Conservation (phyloP, 768 basidiomycete species). For the Leccinellum luteum region DNA sequence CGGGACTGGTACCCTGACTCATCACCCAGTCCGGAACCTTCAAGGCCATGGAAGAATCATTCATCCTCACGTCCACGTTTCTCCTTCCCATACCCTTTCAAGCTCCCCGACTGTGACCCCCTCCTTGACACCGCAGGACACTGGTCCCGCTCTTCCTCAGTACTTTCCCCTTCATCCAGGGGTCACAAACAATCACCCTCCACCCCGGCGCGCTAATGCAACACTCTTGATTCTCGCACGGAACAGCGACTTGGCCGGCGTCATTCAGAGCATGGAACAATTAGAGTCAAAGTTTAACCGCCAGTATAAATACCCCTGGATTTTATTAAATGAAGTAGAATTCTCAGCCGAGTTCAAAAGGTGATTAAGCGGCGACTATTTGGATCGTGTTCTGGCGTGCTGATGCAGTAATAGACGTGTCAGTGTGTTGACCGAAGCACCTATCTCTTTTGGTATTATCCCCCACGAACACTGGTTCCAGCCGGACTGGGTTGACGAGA, state of each 20-base stretch:
- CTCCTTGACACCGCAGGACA: not conserved
- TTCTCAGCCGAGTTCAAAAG: constrained; percentile 55
- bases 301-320: constrained; percentile 57
- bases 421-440: constrained; percentile 38
- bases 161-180: constrained; percentile 3
- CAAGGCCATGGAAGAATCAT: not conserved
- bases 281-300: constrained; percentile 60
- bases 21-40: not conserved
- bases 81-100: not conserved
- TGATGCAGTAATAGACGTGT: constrained; percentile 32
- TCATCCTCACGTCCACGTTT: not conserved
- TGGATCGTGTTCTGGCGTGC: not conserved
- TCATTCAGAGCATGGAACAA: constrained; percentile 49
- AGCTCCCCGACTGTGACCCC: not conserved
- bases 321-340: constrained; percentile 60
- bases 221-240: constrained; percentile 55
- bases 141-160: not conserved
- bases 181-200: not conserved
- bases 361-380: constrained; percentile 13
- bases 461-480: constrained; percentile 66
- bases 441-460: constrained; percentile 55
- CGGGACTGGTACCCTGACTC: not conserved
- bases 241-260: constrained; percentile 44
- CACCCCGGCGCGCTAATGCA: constrained; percentile 48
- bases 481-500: constrained; percentile 72